Conservation (phyloP, 139 green algal species). For the Chlorella sp. region DNA sequence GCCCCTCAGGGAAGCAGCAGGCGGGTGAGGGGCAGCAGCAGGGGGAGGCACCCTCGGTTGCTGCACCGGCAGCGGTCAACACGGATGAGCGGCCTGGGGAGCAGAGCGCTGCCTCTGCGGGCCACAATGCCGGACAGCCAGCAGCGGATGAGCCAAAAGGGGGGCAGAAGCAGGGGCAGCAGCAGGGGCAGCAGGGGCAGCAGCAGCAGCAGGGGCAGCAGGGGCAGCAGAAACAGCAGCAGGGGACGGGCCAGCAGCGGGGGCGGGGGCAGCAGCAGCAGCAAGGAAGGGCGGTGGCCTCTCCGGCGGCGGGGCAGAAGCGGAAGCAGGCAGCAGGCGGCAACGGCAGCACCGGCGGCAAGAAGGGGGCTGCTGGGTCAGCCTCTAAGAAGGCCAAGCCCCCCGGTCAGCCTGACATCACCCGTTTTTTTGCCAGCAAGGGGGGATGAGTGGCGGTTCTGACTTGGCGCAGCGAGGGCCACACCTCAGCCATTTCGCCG, state of each 20-base stretch:
- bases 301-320: not conserved
- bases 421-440: not conserved
- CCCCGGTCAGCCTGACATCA: not conserved
- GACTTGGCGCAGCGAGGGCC: too few species aligned
- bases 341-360: too few species aligned
- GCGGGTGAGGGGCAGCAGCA: not conserved
- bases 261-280: not conserved
- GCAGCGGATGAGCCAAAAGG: not conserved
- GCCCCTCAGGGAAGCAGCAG: not conserved
- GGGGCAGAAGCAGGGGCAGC: too few species aligned
- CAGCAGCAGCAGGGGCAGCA: not conserved
- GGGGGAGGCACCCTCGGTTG: not conserved
- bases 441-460: not conserved
- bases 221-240: not conserved
- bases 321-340: not conserved
- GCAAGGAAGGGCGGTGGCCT: not conserved
- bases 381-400: slow-evolving; percentile 12
- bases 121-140: too few species aligned
- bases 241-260: not conserved
- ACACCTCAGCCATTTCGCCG: too few species aligned
- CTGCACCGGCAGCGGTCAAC: not conserved
- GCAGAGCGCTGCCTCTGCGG: not conserved
- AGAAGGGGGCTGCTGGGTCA: not conserved
- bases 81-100: not conserved
- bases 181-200: not conserved